Base-by-base conservation (phyloP, 805 yeast species). In the Pichia kluyveri region DNA sequence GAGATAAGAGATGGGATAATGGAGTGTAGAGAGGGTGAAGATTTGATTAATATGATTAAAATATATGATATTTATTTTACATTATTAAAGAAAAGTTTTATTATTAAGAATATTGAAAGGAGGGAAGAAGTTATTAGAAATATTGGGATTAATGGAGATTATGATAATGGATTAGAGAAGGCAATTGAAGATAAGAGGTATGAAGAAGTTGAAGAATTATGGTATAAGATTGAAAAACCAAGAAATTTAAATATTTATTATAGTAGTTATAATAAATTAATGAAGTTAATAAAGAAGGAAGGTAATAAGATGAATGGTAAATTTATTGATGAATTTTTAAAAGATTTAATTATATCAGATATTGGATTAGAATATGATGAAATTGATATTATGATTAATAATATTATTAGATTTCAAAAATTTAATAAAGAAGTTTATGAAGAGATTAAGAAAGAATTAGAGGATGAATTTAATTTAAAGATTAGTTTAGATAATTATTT, bases 401-500 rank as follows among this genome's bases (percentile, higher is more conserved):
- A 45, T 39, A 34, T 42, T 5, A 26, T 26, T 15, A 38, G 43
- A 19, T 23, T 19, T 30, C 44, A 38, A 11, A 43, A 39, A 15
- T n/a, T 51, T 14, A 40, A 31, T 30, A 10, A 9, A 8, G 18
- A n/a, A 4, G 27, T 30, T 19, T 51, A 48, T 37, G 37, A 41
- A 9, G 34, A 37, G 7, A 23, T 48, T 11, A 40, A 30, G 15
- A 10, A 32, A 10, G 43, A 40, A 27, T 26, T 51, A 23, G 36
- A 26, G 4, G 15, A 12, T 12, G 19, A 38, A 10, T 32, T 38
- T 18, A 36, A 18, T 2, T 31, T 48, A 32, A 42, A 34, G 23
- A 18, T 55, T n/a, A 48, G 50, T 32, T 44, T 55, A 26, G 51
- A 47, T 1, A 43, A 49, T 19, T 59, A 54, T 46, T 49, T 55